These are phyloP conservation scores for Termitomyces sp. DNA, from an alignment of 768 basidiomycete genomes.

Conservation along the genomic window DNA sequence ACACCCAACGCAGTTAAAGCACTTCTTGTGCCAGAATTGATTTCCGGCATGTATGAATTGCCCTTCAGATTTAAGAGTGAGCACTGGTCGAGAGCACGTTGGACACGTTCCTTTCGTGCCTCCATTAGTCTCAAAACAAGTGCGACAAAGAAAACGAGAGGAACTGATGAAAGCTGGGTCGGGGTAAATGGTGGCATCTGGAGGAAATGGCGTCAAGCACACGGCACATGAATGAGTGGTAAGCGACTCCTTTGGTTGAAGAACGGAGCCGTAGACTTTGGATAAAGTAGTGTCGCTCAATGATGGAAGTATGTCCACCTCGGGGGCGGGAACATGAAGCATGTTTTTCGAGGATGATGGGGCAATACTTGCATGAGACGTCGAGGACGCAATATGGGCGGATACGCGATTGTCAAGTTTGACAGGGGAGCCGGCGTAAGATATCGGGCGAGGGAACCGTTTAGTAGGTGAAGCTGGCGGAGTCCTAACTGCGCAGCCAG, in stretches of 20 bases:
- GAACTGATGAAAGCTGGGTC: constrained; percentile 43
- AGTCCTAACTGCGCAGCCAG: constrained; percentile 13
- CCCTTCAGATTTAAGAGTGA: constrained; percentile 72
- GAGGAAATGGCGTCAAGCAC: constrained; percentile 61
- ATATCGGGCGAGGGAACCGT: constrained; percentile 46
- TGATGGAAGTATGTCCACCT: constrained; percentile 57
- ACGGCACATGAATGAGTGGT: constrained; percentile 60
- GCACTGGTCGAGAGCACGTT: constrained; percentile 62
- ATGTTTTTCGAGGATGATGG: constrained; percentile 53
- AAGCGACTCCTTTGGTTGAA: constrained; percentile 75
- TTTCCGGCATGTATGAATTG: constrained; percentile 68
- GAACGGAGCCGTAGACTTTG: constrained; percentile 80
- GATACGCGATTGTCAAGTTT: constrained; percentile 43
- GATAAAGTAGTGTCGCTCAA: constrained; percentile 54
- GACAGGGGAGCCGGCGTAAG: constrained; percentile 22
- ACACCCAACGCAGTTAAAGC: constrained; percentile 74
- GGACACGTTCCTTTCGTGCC: constrained; percentile 75
- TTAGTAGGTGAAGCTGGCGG: constrained; percentile 26
- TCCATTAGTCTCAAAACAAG: constrained; percentile 66
- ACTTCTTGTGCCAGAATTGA: constrained; percentile 76
- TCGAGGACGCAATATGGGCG: constrained; percentile 51
- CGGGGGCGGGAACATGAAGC: constrained; percentile 45
- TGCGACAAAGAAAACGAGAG: constrained; percentile 65
- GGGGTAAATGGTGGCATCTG: constrained; percentile 84
- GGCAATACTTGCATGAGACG: constrained; percentile 32